These are phyloP conservation scores for Tuber magnatum DNA, from an alignment of 495 filamentous ascomycete species.

Conservation along the genomic window DNA sequence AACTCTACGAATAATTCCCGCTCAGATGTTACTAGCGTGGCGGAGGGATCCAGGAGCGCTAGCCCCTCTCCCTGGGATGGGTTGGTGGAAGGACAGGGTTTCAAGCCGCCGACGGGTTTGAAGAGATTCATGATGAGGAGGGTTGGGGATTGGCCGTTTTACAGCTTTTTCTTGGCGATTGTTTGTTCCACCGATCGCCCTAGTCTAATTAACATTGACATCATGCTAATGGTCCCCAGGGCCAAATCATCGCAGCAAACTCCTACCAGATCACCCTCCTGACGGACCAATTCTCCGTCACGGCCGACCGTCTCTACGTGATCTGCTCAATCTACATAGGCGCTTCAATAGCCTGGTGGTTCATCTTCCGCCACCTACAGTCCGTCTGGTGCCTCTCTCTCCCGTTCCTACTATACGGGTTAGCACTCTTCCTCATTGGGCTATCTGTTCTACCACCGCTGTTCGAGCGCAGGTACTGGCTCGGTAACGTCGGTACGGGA, in stretches of 20 bases:
- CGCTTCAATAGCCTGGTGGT: slow-evolving; percentile 58
- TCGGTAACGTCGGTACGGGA: slow-evolving; percentile 48
- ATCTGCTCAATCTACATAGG: slow-evolving; percentile 57
- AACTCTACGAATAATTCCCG: slow-evolving; percentile 32
- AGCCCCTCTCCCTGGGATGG: slow-evolving; percentile 42
- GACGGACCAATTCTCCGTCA: slow-evolving; percentile 54
- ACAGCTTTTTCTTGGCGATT: slow-evolving; percentile 61
- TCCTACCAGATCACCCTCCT: slow-evolving; percentile 64
- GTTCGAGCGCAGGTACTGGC: slow-evolving; percentile 40
- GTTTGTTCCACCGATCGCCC: background rate
- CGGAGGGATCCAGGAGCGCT: slow-evolving; percentile 37
- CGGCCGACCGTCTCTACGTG: slow-evolving; percentile 56
- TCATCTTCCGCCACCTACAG: slow-evolving; percentile 51
- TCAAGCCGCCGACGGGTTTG: slow-evolving; percentile 59
- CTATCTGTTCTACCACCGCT: slow-evolving; percentile 50
- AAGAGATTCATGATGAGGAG: slow-evolving; percentile 47
- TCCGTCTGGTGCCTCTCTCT: slow-evolving; percentile 53
- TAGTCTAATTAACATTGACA: background rate
- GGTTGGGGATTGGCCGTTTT: slow-evolving; percentile 61
- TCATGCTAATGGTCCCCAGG: slow-evolving; percentile 19
- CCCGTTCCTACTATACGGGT: slow-evolving; percentile 57
- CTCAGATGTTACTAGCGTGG: slow-evolving; percentile 47
- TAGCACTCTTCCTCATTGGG: slow-evolving; percentile 59
- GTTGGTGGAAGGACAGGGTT: slow-evolving; percentile 58
- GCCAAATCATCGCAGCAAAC: slow-evolving; percentile 61